phyloP scores from a whole-genome alignment of 2,329 filamentous ascomycete genomes.

The Phaeosphaeria sp. region DNA sequence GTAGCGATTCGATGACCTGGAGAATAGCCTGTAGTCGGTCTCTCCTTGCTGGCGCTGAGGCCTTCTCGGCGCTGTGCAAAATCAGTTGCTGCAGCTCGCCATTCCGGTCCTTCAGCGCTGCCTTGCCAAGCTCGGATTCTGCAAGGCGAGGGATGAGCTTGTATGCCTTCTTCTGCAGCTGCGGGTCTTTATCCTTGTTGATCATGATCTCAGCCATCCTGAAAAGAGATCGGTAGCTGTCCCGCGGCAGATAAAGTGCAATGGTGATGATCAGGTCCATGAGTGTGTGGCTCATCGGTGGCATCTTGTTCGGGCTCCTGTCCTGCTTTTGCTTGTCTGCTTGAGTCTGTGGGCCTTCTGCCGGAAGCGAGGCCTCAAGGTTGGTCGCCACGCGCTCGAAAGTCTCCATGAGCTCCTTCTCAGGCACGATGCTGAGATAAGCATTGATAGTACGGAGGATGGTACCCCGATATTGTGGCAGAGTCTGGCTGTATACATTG shows the following conservation, averaged over 20 bases:
- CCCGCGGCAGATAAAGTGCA: slow-evolving; percentile 86
- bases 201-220: slow-evolving; percentile 85
- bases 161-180: slow-evolving; percentile 98
- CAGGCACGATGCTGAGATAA: slow-evolving; percentile 86
- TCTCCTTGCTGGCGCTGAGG: slow-evolving; percentile 82
- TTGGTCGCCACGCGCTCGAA: slow-evolving; percentile 87
- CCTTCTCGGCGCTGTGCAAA: slow-evolving; percentile 80
- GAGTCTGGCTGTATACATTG: slow-evolving; percentile 96
- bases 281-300: slow-evolving; percentile 89
- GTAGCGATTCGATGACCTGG: slow-evolving; percentile 80
- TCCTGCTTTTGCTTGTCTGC: slow-evolving; percentile 67
- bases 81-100: slow-evolving; percentile 83
- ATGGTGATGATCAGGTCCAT: slow-evolving; percentile 98
- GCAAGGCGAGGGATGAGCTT: slow-evolving; percentile 93
- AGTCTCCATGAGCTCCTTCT: slow-evolving; percentile 80
- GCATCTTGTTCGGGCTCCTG: slow-evolving; percentile 74
- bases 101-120: slow-evolving; percentile 78
- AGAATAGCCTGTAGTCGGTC: slow-evolving; percentile 85
- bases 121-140: slow-evolving; percentile 76
- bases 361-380: slow-evolving; percentile 74
- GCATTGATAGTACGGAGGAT: slow-evolving; percentile 95
- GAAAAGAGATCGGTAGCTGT: slow-evolving; percentile 86
- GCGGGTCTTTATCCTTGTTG: slow-evolving; percentile 81
- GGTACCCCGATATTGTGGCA: slow-evolving; percentile 88
- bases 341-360: slow-evolving; percentile 67